These are phyloP conservation scores for Beverwykella pulmonaria DNA, from an alignment of 495 filamentous ascomycete genomes.

Conservation along the genomic window DNA sequence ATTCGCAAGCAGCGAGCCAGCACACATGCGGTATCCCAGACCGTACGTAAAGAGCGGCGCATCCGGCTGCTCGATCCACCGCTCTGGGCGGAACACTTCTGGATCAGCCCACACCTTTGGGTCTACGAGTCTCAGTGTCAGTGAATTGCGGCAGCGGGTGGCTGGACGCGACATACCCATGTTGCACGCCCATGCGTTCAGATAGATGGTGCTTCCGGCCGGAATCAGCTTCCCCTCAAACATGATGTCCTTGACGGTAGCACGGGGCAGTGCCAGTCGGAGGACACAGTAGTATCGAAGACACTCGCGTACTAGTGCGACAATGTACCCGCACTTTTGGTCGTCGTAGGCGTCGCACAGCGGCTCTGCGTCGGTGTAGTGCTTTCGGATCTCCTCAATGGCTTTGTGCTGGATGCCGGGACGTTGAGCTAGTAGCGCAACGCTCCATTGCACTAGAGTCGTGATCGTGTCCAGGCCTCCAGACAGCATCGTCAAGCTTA, in stretches of 20 bases:
- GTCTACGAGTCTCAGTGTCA: slow-evolving; percentile 46
- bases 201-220: slow-evolving; percentile 61
- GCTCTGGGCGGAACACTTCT: slow-evolving; percentile 61
- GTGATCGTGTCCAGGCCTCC: slow-evolving; percentile 68
- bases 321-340: slow-evolving; percentile 63
- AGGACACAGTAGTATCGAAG: slow-evolving; percentile 64
- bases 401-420: slow-evolving; percentile 65
- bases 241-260: slow-evolving; percentile 60
- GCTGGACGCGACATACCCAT: slow-evolving; percentile 50
- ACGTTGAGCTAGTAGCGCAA: slow-evolving; percentile 59
- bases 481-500: slow-evolving; percentile 65
- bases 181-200: slow-evolving; percentile 70
- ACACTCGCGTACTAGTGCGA: slow-evolving; percentile 62
- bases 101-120: slow-evolving; percentile 62
- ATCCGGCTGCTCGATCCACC: slow-evolving; percentile 65
- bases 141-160: neutral
- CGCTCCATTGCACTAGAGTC: slow-evolving; percentile 64
- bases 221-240: slow-evolving; percentile 61
- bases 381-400: slow-evolving; percentile 55
- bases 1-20: slow-evolving; percentile 64
- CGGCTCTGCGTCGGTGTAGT: slow-evolving; percentile 57
- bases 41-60: slow-evolving; percentile 65
- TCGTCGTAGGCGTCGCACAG: slow-evolving; percentile 62
- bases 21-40: slow-evolving; percentile 68
- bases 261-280: slow-evolving; percentile 62